Base-by-base conservation (phyloP, 1,284 basidiomycete genomes). In the Naganishia sp. region DNA sequence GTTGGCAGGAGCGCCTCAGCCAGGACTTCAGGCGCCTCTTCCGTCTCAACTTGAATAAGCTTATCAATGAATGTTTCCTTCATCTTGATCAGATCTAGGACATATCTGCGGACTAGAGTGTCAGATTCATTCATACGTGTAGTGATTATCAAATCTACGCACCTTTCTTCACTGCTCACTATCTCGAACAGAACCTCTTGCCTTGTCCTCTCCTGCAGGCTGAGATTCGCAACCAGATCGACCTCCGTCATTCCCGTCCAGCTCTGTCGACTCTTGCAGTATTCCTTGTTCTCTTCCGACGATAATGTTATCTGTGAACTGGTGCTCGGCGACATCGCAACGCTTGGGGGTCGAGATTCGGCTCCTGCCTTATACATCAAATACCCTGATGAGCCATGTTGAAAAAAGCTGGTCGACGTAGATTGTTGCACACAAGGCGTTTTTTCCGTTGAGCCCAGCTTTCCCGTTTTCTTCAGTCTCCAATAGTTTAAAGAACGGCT, bases 101-200 rank as follows among this genome's bases (percentile, higher is more conserved):
- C 92, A 76, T 97, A 97, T 85, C 94, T 94, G 76, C n/a, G 18
- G 23, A 10, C 2, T 41, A 11, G 13, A n/a, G 18, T 66, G 53
- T 53, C 28, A 42, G 25, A 10, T 11, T 46, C 21, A 9, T 45
- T 9, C 53, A 63, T 51, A 25, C 50, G 17, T 35, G 66, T 35
- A 46, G 39, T 13, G 0, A 58, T 23, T 52, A 56, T 43, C 1
- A 58, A 35, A 15, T 39, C 21, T 23, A 84, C 84, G 74, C 74
- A 93, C 90, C 94, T 85, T 78, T 98, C 94, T 80, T 98, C 95
- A 72, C 91, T 94, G 46, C 91, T 90, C 53, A 99, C 94, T 72
- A 99, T 98, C 81, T 99, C 95, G 85, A 94, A 97, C 41, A 99
- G 80, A 3, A 98, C 95, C 81, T 99, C 95, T 77, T 98, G 95